These are phyloP conservation scores for Candida pseudoviswanathii DNA, from an alignment of 1,139 yeast species.

Conservation along the genomic window DNA sequence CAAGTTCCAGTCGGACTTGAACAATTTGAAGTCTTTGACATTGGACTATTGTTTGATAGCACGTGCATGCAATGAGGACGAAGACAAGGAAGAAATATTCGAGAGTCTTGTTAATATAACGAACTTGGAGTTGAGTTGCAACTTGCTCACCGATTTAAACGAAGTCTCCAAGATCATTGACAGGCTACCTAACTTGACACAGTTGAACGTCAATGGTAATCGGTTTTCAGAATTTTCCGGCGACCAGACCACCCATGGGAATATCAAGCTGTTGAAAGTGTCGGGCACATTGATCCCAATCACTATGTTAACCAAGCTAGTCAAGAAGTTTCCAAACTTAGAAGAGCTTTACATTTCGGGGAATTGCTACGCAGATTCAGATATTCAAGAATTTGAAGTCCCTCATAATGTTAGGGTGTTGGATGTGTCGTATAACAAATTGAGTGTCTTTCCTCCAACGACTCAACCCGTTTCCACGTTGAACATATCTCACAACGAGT, in stretches of 20 bases:
- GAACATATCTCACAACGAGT: conserved; percentile 30
- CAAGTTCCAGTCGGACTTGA: conserved; percentile 48
- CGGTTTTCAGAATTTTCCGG: conserved; percentile 41
- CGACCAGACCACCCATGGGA: conserved; percentile 21
- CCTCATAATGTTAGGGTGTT: conserved; percentile 23
- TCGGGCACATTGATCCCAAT: conserved; percentile 39
- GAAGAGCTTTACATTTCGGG: conserved; percentile 48
- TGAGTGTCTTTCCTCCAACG: conserved; percentile 34
- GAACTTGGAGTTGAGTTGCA: conserved; percentile 63
- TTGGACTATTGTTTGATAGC: conserved; percentile 42
- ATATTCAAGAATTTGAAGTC: conserved; percentile 15
- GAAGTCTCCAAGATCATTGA: conserved; percentile 41
- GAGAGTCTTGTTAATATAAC: conserved; percentile 27
- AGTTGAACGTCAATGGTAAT: conserved; percentile 65
- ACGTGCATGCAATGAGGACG: conserved; percentile 16
- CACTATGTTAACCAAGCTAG: conserved; percentile 18
- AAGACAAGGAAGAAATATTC: conserved; percentile 12
- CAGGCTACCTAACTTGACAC: conserved; percentile 37
- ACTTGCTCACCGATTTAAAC: conserved; percentile 49
- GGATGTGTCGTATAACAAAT: conserved; percentile 49
- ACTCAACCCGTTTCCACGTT: conserved; percentile 12
- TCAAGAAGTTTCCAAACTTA: conserved; percentile 46
- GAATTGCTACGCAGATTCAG: conserved; percentile 38
- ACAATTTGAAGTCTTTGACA: conserved; percentile 49
- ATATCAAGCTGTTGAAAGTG: conserved; percentile 23